Conservation (phyloP, 2,329 filamentous ascomycete species). For the Xylariales sp. region DNA sequence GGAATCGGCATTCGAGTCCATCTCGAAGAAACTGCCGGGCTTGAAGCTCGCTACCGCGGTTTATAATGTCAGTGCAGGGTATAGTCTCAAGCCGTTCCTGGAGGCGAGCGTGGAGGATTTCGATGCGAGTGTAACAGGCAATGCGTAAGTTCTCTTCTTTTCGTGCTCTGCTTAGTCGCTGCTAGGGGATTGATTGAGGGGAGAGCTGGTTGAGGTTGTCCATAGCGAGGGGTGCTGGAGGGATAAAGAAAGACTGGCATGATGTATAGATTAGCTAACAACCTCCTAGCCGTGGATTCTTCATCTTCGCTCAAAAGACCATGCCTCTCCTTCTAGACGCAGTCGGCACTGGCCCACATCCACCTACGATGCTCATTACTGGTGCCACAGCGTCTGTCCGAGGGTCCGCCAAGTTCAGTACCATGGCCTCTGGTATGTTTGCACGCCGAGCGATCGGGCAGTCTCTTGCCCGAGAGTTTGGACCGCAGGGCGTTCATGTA, state of each 20-base stretch:
- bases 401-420: slow-evolving; percentile 57
- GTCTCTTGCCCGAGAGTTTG: slow-evolving; percentile 67
- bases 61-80: slow-evolving; percentile 60
- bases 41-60: slow-evolving; percentile 59
- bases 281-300: slow-evolving; percentile 62
- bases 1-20: slow-evolving; percentile 55
- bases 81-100: slow-evolving; percentile 52
- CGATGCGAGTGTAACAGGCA: slow-evolving; percentile 38
- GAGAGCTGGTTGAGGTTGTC: too few relatives aligned
- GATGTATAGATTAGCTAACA: too few relatives aligned
- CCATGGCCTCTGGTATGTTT: slow-evolving; percentile 67
- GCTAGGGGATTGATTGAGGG: too few relatives aligned
- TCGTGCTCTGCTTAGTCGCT: too few relatives aligned
- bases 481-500: slow-evolving; percentile 69
- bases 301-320: slow-evolving; percentile 61
- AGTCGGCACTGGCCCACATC: slow-evolving; percentile 43
- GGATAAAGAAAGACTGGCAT: too few relatives aligned
- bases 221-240: too few relatives aligned
- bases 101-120: slow-evolving; percentile 49
- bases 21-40: slow-evolving; percentile 53
- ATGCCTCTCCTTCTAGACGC: slow-evolving; percentile 62
- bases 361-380: slow-evolving; percentile 69
- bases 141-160: slow-evolving; percentile 39
- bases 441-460: slow-evolving; percentile 64
- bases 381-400: slow-evolving; percentile 69